Evolutionary conservation across 257 asterid genomes (phyloP).

Genomic region (Rehmannia glutinosa): DNA sequence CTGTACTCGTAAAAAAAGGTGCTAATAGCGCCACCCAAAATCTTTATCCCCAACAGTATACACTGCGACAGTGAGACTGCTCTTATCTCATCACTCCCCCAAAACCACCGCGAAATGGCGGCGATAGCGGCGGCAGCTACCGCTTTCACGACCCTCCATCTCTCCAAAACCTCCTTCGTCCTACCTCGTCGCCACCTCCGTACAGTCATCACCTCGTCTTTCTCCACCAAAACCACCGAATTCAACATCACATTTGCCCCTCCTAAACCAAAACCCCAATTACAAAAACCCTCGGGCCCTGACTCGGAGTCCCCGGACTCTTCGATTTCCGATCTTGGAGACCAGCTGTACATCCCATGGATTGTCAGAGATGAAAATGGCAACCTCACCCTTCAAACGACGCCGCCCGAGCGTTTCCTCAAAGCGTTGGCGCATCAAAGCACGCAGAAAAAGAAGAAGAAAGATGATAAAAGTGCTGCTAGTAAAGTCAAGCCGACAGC

Average conservation of each 20-base stretch:
- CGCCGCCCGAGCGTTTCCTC: conserved; percentile 56
- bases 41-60: conserved; percentile 2
- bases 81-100: neutral
- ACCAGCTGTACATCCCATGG: conserved; percentile 65
- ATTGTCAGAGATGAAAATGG: conserved; percentile 65
- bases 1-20: too few species aligned
- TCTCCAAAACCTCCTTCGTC: conserved; percentile 29
- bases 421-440: conserved; percentile 46
- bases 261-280: conserved; percentile 40
- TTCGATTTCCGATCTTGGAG: conserved; percentile 26
- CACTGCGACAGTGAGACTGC: neutral
- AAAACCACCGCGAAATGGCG: conserved; percentile 50
- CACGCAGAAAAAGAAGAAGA: conserved; percentile 59
- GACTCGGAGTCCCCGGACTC: conserved; percentile 25
- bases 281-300: conserved; percentile 12
- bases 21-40: too few species aligned
- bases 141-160: conserved; percentile 50
- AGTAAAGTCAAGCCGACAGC: conserved; percentile 26
- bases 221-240: conserved; percentile 49
- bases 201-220: conserved; percentile 37
- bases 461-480: conserved; percentile 23
- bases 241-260: conserved; percentile 74
- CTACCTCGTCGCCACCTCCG: conserved; percentile 52
- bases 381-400: conserved; percentile 39
- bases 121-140: conserved; percentile 64